Conservation (phyloP, 768 basidiomycete genomes). For the Ramaria rubella region DNA sequence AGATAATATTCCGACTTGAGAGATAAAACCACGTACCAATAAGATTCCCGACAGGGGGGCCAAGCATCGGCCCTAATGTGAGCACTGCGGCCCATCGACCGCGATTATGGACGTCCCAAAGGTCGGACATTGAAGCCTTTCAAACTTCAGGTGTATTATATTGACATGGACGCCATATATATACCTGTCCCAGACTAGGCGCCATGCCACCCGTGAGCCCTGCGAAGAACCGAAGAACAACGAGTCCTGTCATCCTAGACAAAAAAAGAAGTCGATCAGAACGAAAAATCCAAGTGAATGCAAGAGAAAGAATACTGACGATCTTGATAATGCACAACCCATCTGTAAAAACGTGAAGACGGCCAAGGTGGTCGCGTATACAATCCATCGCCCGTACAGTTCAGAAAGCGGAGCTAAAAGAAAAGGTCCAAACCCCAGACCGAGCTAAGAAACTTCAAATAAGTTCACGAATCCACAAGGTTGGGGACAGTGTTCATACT, state of each 20-base stretch:
- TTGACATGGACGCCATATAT: too few species aligned
- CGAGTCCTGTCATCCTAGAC: slow-evolving; percentile 2
- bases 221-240: neutral
- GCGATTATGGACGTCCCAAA: neutral
- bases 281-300: too few species aligned
- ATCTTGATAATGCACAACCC: slow-evolving; percentile 1
- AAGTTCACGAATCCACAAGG: neutral
- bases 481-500: neutral
- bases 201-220: too few species aligned
- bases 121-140: slow-evolving; percentile 10
- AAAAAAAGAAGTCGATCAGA: neutral
- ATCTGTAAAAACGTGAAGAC: neutral
- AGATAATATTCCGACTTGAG: neutral
- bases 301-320: too few species aligned
- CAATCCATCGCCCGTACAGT: too few species aligned
- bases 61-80: slow-evolving; percentile 5
- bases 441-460: neutral
- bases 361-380: too few species aligned
- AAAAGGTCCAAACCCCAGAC: neutral
- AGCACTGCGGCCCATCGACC: slow-evolving; percentile 5
- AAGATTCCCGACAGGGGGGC: slow-evolving; percentile 5
- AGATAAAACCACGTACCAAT: neutral
- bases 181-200: too few species aligned
- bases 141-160: too few species aligned
- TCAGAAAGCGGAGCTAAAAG: too few species aligned